Percentiles rank a stretch among this genome's conserved stretches.
These are phyloP conservation scores for Talaromyces islandicus DNA, from an alignment of 2,329 filamentous ascomycete genomes.

Conservation along the genomic window DNA sequence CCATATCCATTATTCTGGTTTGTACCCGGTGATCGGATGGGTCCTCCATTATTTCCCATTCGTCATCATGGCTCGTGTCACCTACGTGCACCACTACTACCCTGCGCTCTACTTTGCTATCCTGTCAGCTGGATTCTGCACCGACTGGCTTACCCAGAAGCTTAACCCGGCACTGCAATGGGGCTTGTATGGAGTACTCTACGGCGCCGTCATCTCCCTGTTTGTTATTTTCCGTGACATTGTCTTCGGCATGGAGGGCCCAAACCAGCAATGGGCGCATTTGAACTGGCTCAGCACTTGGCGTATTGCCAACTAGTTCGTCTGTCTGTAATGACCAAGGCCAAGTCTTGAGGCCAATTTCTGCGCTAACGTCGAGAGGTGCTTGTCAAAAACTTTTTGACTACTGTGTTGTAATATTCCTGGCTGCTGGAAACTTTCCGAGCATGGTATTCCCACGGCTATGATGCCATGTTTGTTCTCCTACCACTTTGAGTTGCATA, in stretches of 20 bases:
- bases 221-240: slow-evolving; percentile 91
- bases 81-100: slow-evolving; percentile 99
- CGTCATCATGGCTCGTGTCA: slow-evolving; percentile 95
- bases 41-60: slow-evolving; percentile 95
- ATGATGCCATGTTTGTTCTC: neutral
- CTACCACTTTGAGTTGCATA: neutral
- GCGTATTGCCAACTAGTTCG: slow-evolving; percentile 64
- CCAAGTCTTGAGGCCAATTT: neutral
- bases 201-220: slow-evolving; percentile 67
- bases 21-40: slow-evolving; percentile 93
- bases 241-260: slow-evolving; percentile 90
- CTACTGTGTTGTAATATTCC: neutral
- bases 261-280: slow-evolving; percentile 77
- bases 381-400: neutral
- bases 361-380: neutral
- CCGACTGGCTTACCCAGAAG: slow-evolving; percentile 73
- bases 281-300: slow-evolving; percentile 90
- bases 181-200: slow-evolving; percentile 67
- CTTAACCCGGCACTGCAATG: slow-evolving; percentile 60
- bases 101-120: slow-evolving; percentile 97
- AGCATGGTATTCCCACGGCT: neutral
- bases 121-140: slow-evolving; percentile 76
- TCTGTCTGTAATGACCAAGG: neutral
- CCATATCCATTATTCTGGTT: slow-evolving; percentile 85
- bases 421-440: neutral